Conservation (phyloP, 169 alveolate species). For the Plasmodium knowlesi region DNA sequence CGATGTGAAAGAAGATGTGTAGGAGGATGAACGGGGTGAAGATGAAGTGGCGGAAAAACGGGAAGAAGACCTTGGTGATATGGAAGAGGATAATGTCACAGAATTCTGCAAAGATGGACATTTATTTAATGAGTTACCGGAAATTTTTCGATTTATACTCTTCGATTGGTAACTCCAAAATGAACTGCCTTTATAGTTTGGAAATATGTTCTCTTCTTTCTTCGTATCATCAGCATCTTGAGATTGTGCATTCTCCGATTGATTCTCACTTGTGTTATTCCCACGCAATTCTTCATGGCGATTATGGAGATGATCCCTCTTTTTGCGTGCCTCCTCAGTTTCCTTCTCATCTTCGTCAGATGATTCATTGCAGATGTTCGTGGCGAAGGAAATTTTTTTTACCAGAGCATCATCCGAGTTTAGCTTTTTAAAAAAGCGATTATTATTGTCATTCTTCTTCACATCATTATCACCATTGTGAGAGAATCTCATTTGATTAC, state of each 20-base stretch:
- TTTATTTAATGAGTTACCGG: slow-evolving; percentile 2
- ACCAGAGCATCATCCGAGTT: not conserved
- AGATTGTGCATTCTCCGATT: not conserved
- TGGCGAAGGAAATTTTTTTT: not conserved
- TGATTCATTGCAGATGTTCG: not conserved
- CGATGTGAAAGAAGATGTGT: not conserved
- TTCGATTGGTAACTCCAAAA: not conserved
- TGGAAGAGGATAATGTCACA: not conserved
- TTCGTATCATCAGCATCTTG: not conserved
- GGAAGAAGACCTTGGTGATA: slow-evolving; percentile 1
- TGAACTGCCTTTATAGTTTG: not conserved
- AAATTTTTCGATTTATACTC: not conserved
- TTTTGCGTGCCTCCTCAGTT: not conserved
- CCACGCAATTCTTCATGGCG: not conserved
- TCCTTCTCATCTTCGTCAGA: not conserved
- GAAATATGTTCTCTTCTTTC: not conserved
- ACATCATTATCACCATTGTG: not conserved
- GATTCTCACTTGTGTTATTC: not conserved
- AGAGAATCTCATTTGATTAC: not conserved
- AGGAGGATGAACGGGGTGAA: not conserved
- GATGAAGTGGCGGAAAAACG: not conserved
- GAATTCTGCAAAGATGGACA: not conserved
- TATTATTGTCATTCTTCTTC: not conserved
- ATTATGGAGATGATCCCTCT: not conserved
- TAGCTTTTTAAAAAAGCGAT: not conserved